phyloP scores from a whole-genome alignment of 345 rosid genomes.

The Orychophragmus violaceus region DNA sequence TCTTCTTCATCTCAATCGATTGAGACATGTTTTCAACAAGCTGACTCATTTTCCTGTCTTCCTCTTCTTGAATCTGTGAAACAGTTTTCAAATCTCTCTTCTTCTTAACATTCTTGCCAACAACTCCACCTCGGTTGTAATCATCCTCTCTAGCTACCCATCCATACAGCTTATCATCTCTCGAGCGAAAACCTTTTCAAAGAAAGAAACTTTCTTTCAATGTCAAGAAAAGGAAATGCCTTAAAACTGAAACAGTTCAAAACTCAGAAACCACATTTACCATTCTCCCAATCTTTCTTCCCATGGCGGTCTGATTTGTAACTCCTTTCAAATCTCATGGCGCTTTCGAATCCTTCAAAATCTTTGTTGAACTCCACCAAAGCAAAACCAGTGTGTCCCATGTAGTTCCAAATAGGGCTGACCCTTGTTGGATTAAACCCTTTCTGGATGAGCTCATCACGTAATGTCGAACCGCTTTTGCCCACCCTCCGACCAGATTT shows the following conservation, averaged over 20 bases:
- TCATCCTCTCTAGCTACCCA: conserved; percentile 71
- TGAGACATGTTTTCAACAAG: conserved; percentile 41
- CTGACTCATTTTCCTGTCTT: conserved; percentile 35
- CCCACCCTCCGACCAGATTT: conserved; percentile 42
- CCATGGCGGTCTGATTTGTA: conserved; percentile 39
- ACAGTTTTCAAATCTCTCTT: conserved; percentile 59
- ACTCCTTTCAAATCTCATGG: conserved; percentile 50
- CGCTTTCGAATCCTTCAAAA: conserved; percentile 53
- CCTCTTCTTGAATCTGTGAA: conserved; percentile 43
- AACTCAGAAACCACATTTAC: neutral
- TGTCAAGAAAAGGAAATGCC: neutral
- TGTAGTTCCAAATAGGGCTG: conserved; percentile 45
- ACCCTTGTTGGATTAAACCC: conserved; percentile 70
- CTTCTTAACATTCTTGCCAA: conserved; percentile 44
- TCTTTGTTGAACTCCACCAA: conserved; percentile 56
- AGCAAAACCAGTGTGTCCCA: conserved; percentile 61
- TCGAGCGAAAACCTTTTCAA: too few species aligned
- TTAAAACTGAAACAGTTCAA: neutral
- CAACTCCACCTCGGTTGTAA: conserved; percentile 23
- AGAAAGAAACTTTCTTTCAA: conserved; percentile 7
- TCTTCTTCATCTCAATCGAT: conserved; percentile 40
- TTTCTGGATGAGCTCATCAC: conserved; percentile 38
- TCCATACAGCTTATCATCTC: conserved; percentile 44
- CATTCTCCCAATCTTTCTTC: conserved; percentile 36
- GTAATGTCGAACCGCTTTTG: conserved; percentile 49